These are phyloP conservation scores for Akanthomyces dipterigenus DNA, from an alignment of 2,329 filamentous ascomycete species.

Conservation along the genomic window DNA sequence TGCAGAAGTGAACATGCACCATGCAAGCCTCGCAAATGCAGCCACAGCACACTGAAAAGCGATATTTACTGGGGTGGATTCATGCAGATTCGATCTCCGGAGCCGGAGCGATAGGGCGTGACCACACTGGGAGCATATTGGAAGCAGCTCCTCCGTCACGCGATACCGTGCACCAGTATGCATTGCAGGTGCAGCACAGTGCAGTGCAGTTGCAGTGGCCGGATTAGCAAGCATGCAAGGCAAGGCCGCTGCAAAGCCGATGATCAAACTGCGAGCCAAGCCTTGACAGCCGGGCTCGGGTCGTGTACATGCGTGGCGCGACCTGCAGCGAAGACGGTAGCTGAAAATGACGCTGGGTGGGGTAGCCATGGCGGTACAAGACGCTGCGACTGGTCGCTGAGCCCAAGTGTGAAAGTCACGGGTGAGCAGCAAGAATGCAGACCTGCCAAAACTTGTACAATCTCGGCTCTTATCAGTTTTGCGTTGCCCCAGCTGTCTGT, in stretches of 20 bases:
- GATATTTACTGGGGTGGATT: not conserved
- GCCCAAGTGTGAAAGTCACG: not conserved
- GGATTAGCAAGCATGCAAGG: not conserved
- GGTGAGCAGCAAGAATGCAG: conserved; percentile 8
- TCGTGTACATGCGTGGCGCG: conserved; percentile 6
- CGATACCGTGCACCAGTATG: not conserved
- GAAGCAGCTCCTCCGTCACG: not conserved
- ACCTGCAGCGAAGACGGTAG: conserved; percentile 10
- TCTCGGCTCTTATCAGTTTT: conserved; percentile 7
- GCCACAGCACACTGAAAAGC: not conserved
- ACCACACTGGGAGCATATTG: not conserved
- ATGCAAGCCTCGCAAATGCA: not conserved
- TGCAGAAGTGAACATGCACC: not conserved
- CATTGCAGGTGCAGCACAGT: not conserved
- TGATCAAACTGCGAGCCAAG: conserved; percentile 8
- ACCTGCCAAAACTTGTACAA: too few relatives aligned
- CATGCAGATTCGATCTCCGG: conserved; percentile 8
- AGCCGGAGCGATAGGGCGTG: conserved; percentile 2
- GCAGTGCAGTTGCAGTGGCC: not conserved
- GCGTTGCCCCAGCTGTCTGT: not conserved
- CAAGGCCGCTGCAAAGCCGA: not conserved
- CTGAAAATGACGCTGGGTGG: conserved; percentile 12
- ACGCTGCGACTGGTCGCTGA: not conserved
- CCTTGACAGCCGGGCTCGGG: not conserved
- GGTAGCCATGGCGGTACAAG: not conserved